A percentile compares a stretch with the other conserved stretches of the same genome.
These are phyloP conservation scores for Calonectria pauciramosa DNA, from an alignment of 2,329 filamentous ascomycete genomes.

Conservation along the genomic window DNA sequence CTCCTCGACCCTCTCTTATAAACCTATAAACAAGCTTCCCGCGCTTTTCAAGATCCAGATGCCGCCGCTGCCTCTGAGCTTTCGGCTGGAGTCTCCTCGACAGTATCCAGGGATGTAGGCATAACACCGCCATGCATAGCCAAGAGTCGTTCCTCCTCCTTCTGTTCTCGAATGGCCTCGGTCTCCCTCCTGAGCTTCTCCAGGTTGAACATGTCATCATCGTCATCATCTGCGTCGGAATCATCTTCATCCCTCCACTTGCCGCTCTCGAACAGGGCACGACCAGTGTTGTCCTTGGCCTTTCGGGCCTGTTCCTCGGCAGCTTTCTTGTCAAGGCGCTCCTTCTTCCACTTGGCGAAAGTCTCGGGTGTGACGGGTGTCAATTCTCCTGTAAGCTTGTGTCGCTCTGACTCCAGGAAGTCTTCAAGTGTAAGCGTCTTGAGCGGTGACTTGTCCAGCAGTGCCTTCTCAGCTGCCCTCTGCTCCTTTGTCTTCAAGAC, in stretches of 20 bases:
- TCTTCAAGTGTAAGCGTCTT: conserved; percentile 97
- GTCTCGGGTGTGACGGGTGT: conserved; percentile 94
- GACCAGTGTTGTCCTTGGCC: conserved; percentile 95
- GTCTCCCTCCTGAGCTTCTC: conserved; percentile 88
- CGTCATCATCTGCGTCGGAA: conserved; percentile 70
- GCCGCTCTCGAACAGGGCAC: conserved; percentile 95
- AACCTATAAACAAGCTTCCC: conserved; percentile 29
- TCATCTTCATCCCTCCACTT: conserved; percentile 84
- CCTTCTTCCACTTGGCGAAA: conserved; percentile 98
- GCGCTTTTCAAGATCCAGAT: conserved; percentile 42
- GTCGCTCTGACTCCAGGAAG: conserved; percentile 94
- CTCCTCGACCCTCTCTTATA: conserved; percentile 41
- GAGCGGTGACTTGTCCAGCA: conserved; percentile 95
- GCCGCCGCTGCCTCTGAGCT: conserved; percentile 37
- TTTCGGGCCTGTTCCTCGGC: conserved; percentile 91
- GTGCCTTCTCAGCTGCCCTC: conserved; percentile 91
- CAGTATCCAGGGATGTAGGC: conserved; percentile 15
- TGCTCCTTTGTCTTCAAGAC: conserved; percentile 98
- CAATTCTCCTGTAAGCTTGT: conserved; percentile 91
- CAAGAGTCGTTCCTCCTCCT: conserved; percentile 79
- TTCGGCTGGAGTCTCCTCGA: conserved; percentile 32
- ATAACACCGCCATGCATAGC: conserved; percentile 45
- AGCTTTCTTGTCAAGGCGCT: conserved; percentile 93
- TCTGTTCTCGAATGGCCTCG: conserved; percentile 78
- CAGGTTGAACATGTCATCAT: conserved; percentile 83